Conservation (phyloP, 306 rosid genomes). For the Astragalus membranaceus region DNA sequence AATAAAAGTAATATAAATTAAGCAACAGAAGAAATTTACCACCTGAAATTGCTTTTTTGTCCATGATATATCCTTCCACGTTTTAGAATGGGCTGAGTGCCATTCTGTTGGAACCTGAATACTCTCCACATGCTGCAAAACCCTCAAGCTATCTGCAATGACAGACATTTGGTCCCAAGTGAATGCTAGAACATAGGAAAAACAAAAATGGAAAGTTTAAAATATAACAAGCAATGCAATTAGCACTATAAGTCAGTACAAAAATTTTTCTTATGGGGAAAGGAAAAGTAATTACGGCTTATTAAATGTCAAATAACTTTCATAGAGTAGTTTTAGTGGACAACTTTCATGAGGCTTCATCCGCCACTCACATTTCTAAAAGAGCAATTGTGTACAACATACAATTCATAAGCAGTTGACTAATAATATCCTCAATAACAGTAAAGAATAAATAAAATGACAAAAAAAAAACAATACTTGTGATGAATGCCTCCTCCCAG, state of each 20-base stretch:
- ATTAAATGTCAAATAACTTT: not conserved
- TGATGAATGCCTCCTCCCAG: slow-evolving; percentile 87
- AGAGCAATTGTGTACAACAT: not conserved
- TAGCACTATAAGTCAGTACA: not conserved
- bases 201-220: not conserved
- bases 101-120: slow-evolving; percentile 55
- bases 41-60: slow-evolving; percentile 64
- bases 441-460: slow-evolving; percentile 8
- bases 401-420: not conserved
- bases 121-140: slow-evolving; percentile 65
- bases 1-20: not conserved
- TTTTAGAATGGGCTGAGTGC: slow-evolving; percentile 51
- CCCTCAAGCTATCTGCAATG: slow-evolving; percentile 71
- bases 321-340: not conserved
- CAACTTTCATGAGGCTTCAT: slow-evolving; percentile 3
- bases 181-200: slow-evolving; percentile 9
- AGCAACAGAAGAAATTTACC: not conserved
- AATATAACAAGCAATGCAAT: not conserved
- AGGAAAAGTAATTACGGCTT: not conserved
- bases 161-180: not conserved
- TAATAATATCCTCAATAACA: slow-evolving; percentile 9
- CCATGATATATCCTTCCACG: slow-evolving; percentile 69
- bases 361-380: slow-evolving; percentile 5
- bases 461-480: slow-evolving; percentile 46
- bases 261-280: not conserved